Evolutionary conservation across 78 protist genomes (phyloP).

Genomic region (Salpingoeca rosetta): DNA sequence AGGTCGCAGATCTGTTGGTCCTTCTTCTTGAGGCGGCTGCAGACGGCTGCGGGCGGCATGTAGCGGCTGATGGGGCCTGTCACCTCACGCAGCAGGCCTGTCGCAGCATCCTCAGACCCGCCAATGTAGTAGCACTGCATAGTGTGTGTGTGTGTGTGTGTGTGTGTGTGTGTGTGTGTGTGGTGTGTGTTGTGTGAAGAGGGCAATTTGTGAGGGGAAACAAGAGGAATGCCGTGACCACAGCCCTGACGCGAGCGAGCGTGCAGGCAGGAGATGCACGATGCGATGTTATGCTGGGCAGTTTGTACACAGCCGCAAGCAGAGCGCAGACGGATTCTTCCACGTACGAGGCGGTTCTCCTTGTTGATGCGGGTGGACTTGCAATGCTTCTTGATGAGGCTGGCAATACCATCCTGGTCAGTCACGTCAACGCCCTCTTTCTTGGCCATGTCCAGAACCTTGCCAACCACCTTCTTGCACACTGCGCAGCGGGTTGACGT

Average conservation of each 20-base stretch:
- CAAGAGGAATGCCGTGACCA: neutral
- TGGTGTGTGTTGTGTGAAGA: too few relatives aligned
- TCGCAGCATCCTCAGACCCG: conserved; percentile 29
- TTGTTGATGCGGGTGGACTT: neutral
- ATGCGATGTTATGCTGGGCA: too few relatives aligned
- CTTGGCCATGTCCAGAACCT: neutral
- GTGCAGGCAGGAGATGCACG: neutral
- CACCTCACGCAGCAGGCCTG: conserved; percentile 23
- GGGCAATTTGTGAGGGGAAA: neutral
- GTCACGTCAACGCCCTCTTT: neutral
- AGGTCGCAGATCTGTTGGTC: conserved; percentile 34
- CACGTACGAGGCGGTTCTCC: neutral
- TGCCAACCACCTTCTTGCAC: neutral
- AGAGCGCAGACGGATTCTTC: neutral
- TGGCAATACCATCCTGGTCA: neutral
- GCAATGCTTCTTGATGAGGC: neutral
- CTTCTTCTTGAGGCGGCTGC: conserved; percentile 30
- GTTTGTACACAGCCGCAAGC: too few relatives aligned
- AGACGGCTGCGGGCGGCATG: conserved; percentile 17
- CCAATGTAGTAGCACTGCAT: conserved; percentile 36
- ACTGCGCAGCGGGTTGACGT: too few relatives aligned
- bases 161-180: too few relatives aligned
- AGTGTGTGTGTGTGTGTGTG: neutral
- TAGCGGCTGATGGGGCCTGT: conserved; percentile 15
- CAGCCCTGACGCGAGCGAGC: neutral